Evolutionary conservation across 192 early-diverging fungal genomes (phyloP).

Genomic region (Lobosporangium transversale): DNA sequence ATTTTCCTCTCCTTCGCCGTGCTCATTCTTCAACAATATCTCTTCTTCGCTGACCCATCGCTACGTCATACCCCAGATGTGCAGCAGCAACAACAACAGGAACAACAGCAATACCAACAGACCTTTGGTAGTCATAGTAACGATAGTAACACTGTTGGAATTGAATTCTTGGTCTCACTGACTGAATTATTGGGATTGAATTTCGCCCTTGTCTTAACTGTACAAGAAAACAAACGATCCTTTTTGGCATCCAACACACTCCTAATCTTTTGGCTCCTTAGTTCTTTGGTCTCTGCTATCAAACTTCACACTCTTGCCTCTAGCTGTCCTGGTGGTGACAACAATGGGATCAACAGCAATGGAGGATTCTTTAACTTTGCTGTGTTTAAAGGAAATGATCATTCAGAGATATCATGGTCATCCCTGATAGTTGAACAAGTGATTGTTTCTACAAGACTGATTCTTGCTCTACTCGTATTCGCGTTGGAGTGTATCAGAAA

Average conservation of each 20-base stretch:
- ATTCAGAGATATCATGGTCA: too few relatives aligned
- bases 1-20: not conserved
- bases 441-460: conserved; percentile 15
- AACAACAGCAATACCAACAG: not conserved
- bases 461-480: conserved; percentile 11
- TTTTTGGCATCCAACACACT: conserved; percentile 59
- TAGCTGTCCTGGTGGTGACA: conserved; percentile 39
- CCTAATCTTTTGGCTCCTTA: conserved; percentile 64
- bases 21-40: not conserved
- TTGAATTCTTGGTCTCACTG: conserved; percentile 20
- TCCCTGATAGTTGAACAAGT: conserved; percentile 18
- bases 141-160: conserved; percentile 8
- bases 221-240: conserved; percentile 57
- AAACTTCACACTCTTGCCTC: conserved; percentile 56
- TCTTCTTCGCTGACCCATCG: not conserved
- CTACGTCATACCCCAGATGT: too few relatives aligned
- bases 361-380: not conserved
- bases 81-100: not conserved
- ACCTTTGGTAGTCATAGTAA: too few relatives aligned
- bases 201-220: conserved; percentile 55
- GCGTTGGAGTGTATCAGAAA: conserved; percentile 35
- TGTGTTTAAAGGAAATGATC: not conserved
- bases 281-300: conserved; percentile 24
- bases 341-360: too few relatives aligned
- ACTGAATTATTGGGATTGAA: conserved; percentile 1